Base-by-base conservation (phyloP, 1,139 yeast genomes). In the Ashbya aceris region DNA sequence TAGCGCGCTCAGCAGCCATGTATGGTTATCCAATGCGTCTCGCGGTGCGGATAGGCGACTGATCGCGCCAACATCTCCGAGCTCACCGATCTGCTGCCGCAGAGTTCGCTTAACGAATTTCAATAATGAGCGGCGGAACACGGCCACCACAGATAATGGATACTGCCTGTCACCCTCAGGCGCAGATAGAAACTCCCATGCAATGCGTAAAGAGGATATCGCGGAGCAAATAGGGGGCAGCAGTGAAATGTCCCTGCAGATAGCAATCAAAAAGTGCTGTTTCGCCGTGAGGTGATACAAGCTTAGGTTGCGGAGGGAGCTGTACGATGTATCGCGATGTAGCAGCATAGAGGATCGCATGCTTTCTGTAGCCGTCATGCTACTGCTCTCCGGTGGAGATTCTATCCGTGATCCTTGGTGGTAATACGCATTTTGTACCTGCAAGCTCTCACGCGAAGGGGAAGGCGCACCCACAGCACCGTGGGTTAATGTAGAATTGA, bases 241-340 rank as follows among this genome's bases (percentile, higher is more conserved):
- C 10, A 83, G 68, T 2, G 93, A 83, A 20, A 84, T 65, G 53
- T 83, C 94, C 47, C 93, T 67, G 52, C 86, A 79, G 23, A 76
- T 64, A 0, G 91, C 84, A 47, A 87, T 69, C 8, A 83, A 71
- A 50, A 83, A 73, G 56, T 84, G 94, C 52, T 84, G 89, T 47
- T 79, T 70, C 1, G 93, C 85, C 50, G 80, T 81, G 45, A 85
- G 67, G 44, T 58, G 61, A 29, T 54, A 52, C 34, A 60, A 41
- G 6, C 62, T 56, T 12, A 60, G 41, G 14, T 56, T 50, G 43
- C 58, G 55, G 30, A 59, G 48, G 2, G 61, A 55, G 27, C 45
- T 44, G 33, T 54, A 54, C 29, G 54, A 49, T 31, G 47, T 33
- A 10, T 33, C 44, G 13, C 34, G 29, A 10, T 36, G 32, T 26